Conservation (phyloP, 31 red algal genomes). For the Bonnemaisonia californica region DNA sequence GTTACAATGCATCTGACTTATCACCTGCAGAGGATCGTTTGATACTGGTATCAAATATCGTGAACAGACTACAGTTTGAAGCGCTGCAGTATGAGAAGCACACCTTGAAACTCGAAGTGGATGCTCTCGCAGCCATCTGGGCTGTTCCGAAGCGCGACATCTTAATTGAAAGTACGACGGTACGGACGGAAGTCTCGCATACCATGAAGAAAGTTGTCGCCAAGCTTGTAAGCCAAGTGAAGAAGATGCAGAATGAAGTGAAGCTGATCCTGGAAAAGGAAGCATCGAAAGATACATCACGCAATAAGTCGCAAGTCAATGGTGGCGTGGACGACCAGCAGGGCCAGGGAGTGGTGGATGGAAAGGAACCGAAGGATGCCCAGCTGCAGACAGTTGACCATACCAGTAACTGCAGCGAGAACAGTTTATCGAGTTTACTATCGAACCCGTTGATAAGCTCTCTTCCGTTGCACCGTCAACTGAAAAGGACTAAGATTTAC, state of each 20-base stretch:
- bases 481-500: constrained; percentile 34
- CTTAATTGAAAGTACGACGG: constrained; percentile 26
- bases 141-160: constrained; percentile 39
- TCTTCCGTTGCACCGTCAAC: not conserved
- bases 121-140: constrained; percentile 61
- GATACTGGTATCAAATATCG: constrained; percentile 43
- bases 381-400: not conserved
- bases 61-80: constrained; percentile 72
- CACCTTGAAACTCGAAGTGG: constrained; percentile 66
- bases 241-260: constrained; percentile 74
- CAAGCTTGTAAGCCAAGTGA: constrained; percentile 42
- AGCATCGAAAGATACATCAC: constrained; percentile 8
- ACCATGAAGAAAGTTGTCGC: constrained; percentile 35
- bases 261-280: constrained; percentile 61
- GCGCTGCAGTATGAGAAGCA: constrained; percentile 53
- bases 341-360: not conserved
- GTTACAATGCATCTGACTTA: constrained; percentile 11
- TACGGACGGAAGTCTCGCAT: constrained; percentile 18
- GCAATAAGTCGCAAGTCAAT: not conserved
- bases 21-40: not conserved
- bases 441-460: not conserved
- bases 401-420: not conserved
- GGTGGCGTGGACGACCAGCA: not conserved
- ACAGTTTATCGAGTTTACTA: not conserved
- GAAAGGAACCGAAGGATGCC: not conserved